Percentiles rank a stretch among this genome's conserved stretches.
Conservation (phyloP, 805 yeast species). For the Zygosaccharomyces kombuchaensis region DNA sequence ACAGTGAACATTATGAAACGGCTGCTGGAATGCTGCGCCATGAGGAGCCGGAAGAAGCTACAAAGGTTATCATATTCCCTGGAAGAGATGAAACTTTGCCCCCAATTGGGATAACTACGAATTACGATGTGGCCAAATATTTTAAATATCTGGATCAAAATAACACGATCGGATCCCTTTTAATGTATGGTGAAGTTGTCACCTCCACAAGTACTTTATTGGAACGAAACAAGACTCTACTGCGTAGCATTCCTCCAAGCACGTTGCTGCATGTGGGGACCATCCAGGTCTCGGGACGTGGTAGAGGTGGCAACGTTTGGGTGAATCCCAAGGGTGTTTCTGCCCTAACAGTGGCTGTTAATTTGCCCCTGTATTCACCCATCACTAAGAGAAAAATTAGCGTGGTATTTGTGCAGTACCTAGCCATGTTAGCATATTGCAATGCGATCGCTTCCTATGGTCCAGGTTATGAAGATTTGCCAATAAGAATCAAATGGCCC, state of each 20-base stretch:
- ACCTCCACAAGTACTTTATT: conserved; percentile 81
- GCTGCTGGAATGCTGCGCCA: conserved; percentile 15
- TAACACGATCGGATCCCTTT: conserved; percentile 53
- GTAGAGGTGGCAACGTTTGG: conserved; percentile 95
- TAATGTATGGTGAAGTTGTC: conserved; percentile 81
- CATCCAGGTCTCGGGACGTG: conserved; percentile 85
- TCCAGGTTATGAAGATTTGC: conserved; percentile 66
- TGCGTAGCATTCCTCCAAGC: conserved; percentile 43
- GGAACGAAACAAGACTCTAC: conserved; percentile 61
- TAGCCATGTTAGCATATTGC: conserved; percentile 76
- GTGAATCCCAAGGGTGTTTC: conserved; percentile 89
- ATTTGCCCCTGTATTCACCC: conserved; percentile 45
- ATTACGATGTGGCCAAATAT: conserved; percentile 61
- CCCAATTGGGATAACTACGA: conserved; percentile 55
- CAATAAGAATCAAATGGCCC: conserved; percentile 91
- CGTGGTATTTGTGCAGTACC: conserved; percentile 81
- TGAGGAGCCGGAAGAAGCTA: conserved; percentile 52
- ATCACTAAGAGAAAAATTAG: conserved; percentile 44
- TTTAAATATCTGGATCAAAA: conserved; percentile 36
- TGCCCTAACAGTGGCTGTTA: conserved; percentile 70
- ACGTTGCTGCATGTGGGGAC: conserved; percentile 52
- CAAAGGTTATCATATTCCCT: conserved; percentile 47
- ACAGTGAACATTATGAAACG: conserved; percentile 7
- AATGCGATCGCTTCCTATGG: conserved; percentile 64
- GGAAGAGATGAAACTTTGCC: conserved; percentile 47